Percentiles rank a stretch among this genome's conserved stretches.
These are phyloP conservation scores for Ceraceosorus guamensis DNA, from an alignment of 1,284 basidiomycete genomes.

Conservation along the genomic window DNA sequence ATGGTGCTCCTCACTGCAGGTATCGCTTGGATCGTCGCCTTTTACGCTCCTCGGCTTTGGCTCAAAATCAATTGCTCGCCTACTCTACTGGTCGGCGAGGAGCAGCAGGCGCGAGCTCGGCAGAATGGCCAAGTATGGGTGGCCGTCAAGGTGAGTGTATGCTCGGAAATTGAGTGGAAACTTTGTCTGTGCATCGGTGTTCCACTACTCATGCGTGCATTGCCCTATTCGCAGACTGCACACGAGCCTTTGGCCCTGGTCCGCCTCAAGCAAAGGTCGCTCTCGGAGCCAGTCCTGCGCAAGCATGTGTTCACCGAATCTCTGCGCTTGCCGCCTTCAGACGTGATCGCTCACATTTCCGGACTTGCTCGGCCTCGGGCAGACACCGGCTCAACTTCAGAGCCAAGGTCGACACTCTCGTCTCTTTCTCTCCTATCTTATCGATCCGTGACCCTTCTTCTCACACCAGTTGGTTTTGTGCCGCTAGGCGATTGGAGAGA, in stretches of 20 bases:
- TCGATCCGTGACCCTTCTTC: not conserved
- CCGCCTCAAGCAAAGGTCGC: not conserved
- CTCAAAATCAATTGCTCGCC: slow-evolving; percentile 17
- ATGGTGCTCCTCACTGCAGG: slow-evolving; percentile 24
- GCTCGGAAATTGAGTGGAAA: no score
- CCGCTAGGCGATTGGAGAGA: not conserved
- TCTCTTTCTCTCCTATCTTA: not conserved
- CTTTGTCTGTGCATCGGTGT: not conserved
- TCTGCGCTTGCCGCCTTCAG: not conserved
- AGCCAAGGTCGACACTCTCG: not conserved
- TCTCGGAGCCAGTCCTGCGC: not conserved
- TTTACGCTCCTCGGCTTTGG: slow-evolving; percentile 24
- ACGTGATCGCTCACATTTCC: not conserved
- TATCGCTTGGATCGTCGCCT: slow-evolving; percentile 18
- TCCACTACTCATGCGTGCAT: not conserved
- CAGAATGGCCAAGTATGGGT: not conserved
- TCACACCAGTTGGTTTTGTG: not conserved
- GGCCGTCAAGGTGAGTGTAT: not conserved
- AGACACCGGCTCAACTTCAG: not conserved
- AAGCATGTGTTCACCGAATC: not conserved
- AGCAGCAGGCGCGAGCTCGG: not conserved
- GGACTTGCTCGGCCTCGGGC: not conserved
- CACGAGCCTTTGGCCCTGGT: not conserved
- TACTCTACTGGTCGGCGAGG: not conserved
- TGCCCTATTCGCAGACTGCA: not conserved